Evolutionary conservation across 2,329 filamentous ascomycete genomes (phyloP).

Genomic region (Talaromyces atroroseus): DNA sequence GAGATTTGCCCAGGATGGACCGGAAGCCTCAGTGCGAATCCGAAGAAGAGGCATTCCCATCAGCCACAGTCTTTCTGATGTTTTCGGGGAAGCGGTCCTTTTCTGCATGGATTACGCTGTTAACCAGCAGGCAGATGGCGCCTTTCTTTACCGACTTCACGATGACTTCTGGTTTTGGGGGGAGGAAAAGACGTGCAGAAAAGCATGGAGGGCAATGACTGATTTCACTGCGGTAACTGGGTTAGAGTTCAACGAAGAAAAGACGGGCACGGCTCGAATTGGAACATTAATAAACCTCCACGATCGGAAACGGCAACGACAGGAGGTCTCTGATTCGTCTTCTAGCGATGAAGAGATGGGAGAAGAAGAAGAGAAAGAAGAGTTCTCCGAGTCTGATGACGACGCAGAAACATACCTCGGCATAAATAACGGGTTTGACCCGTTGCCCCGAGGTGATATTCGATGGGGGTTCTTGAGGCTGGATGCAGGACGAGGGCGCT

Average conservation of each 20-base stretch:
- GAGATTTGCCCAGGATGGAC: slow-evolving; percentile 52
- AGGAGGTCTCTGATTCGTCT: not conserved
- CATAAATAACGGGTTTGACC: slow-evolving; percentile 12
- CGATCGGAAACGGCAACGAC: not conserved
- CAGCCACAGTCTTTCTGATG: slow-evolving; percentile 54
- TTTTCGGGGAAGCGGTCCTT: slow-evolving; percentile 56
- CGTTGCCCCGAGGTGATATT: slow-evolving; percentile 50
- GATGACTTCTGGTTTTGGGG: slow-evolving; percentile 67
- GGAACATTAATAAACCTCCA: slow-evolving; percentile 17
- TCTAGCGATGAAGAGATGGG: not conserved
- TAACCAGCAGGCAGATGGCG: slow-evolving; percentile 52
- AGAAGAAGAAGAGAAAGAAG: not conserved
- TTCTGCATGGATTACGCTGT: slow-evolving; percentile 63
- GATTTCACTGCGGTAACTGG: slow-evolving; percentile 53
- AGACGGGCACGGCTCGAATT: slow-evolving; percentile 50
- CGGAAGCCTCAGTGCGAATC: slow-evolving; percentile 37
- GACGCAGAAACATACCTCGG: not conserved
- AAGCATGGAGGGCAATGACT: slow-evolving; percentile 56
- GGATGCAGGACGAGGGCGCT: slow-evolving; percentile 48
- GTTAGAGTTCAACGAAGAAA: slow-evolving; percentile 53
- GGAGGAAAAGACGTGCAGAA: slow-evolving; percentile 47
- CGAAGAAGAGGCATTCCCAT: slow-evolving; percentile 56
- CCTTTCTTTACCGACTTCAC: slow-evolving; percentile 56
- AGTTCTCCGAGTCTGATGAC: slow-evolving; percentile 10
- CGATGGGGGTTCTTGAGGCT: slow-evolving; percentile 57